Evolutionary conservation across 1,284 basidiomycete genomes (phyloP).

Genomic region (Puccinia triticina): DNA sequence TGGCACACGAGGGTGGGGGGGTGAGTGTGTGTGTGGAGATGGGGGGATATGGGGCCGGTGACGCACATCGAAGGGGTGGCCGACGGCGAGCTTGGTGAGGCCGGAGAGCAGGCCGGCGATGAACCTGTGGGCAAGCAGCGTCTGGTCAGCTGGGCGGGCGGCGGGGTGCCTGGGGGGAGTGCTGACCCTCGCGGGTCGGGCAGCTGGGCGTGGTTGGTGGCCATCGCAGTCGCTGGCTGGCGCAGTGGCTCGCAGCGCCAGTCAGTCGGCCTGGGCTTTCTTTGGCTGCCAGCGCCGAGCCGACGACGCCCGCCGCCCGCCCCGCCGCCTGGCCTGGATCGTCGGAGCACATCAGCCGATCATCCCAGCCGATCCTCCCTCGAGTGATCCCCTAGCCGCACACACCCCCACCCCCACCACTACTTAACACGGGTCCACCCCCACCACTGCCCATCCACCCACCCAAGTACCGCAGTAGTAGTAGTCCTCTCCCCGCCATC

Average conservation of each 20-base stretch:
- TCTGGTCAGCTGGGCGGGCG: too few relatives aligned
- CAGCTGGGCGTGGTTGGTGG: neutral
- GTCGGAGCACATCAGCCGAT: too few relatives aligned
- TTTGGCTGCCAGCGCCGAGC: too few relatives aligned
- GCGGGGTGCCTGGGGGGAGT: neutral
- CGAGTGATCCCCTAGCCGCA: too few relatives aligned
- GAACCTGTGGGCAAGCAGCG: conserved; percentile 55
- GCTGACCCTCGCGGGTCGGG: neutral
- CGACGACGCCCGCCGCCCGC: too few relatives aligned
- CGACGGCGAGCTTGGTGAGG: conserved; percentile 61
- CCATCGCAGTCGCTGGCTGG: too few relatives aligned
- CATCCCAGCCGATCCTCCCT: too few relatives aligned
- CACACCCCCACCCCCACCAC: too few relatives aligned
- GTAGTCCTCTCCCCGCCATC: neutral
- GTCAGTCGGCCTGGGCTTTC: too few relatives aligned
- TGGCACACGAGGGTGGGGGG: too few relatives aligned
- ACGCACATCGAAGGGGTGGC: conserved; percentile 53
- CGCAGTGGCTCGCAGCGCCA: too few relatives aligned
- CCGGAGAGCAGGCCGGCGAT: conserved; percentile 61
- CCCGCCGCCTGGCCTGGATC: too few relatives aligned
- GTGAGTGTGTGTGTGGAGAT: neutral
- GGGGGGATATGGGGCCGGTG: neutral
- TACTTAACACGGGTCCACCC: neutral
- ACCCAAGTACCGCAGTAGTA: neutral
- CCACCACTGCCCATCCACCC: neutral